Evolutionary conservation across 2,329 filamentous ascomycete genomes (phyloP), one percentile per base, ranked within the genome.

Genomic region (Colletotrichum phormii): DNA sequence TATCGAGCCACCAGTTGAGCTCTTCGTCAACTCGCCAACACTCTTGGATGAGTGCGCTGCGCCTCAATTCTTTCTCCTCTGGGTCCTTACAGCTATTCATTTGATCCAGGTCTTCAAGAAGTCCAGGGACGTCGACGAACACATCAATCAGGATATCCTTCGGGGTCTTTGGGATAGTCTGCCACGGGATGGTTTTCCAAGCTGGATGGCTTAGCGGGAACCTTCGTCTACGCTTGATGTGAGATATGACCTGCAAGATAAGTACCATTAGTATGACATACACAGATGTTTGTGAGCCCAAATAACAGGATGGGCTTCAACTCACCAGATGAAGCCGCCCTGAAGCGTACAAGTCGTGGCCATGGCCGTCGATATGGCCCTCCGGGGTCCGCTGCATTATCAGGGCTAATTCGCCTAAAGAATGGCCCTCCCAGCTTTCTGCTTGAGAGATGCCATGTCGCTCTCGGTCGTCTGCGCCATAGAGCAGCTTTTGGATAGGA

Each of bases 131-230:
- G 12, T 81, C 80, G 7, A 78, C 77, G 9, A 82, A 68, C 4
- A 81, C 73, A 49, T 81, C 81, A 8, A 78, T 73, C 12, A 82
- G 64, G 26, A 78, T 74, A 57, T 83, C 81, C 26, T 78, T 79
- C 13, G 75, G 64, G 7, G 79, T 74, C 42, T 80, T 82, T 0
- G 80, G 77, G 3, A 75, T 74, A 5, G 72, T 62, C 35, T 75
- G 72, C 80, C 80, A 83, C 0, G 81, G 81, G 22, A 80, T 64
- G 6, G 74, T 80, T 49, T 79, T 79, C 81, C 81, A 83, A 49
- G 78, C 78, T 0, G 75, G 77, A 2, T 73, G 76, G 61, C 78
- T 77, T 9, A 83, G 75, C 18, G 76, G 73, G 35, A 75, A 79
- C 31, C 77, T 76, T 37, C 69, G 67, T 11, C 77, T 73, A 29